Evolutionary conservation across 257 asterid genomes (phyloP), one percentile per base, ranked within the genome.

Genomic region (Thymus mandschuricus): DNA sequence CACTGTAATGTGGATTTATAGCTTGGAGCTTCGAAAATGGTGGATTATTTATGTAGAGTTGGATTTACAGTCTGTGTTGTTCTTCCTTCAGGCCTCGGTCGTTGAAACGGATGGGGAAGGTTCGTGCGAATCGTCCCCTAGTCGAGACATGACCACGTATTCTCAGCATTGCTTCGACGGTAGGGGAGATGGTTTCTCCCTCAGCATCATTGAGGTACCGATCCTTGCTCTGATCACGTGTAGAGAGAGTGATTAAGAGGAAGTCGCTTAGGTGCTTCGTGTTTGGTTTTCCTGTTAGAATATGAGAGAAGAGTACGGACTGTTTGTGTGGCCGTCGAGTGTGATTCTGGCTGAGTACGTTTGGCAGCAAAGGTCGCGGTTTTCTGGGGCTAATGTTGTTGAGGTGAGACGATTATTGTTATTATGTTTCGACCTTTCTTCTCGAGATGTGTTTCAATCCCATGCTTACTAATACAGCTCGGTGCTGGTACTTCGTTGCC

Each of bases 401-500:
- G 97, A 94, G 95, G 99, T 89, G 75, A 75, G 76, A 1, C 5
- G 12, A 21, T 63, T 48, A 1, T 11, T 69, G 12, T 62, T 41
- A 34, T 29, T 28, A 10, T 46, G 56, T 13, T 21, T 21, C 21
- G 0, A 40, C 46, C 49, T 64, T 21, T 76, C 66, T 64, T 21
- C 72, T n/a, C 65, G 58, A 55, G 59, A 15, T 45, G 64, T 31
- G 48, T 64, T 71, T 71, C 30, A 58, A 38, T 55, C 51, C 12
- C 10, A 7, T 51, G 49, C 61, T 56, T 66, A 11, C 11, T 75
- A 54, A 49, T 64, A 52, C 87, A 93, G 97, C 88, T 93, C 55
- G 98, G 98, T 41, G 96, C 97, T 79, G 97, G 98, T 79, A 93
- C 97, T 65, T 91, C 97, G 3, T 81, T 93, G 89, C 98, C 98